Percentiles rank a stretch among this genome's conserved stretches.
Evolutionary conservation across 306 rosid genomes (phyloP).

Genomic region (Ceratonia siliqua): DNA sequence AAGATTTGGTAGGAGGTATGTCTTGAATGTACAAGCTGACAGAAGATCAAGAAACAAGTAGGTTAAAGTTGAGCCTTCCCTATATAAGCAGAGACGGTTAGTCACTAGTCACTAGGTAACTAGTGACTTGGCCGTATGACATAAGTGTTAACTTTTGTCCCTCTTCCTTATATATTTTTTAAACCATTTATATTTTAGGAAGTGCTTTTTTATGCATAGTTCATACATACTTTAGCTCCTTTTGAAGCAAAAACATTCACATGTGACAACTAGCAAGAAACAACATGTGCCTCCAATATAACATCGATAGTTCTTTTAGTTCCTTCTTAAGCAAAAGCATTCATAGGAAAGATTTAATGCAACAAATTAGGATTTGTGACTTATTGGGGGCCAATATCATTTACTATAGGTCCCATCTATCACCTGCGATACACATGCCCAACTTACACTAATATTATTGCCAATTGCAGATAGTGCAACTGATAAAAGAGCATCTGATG

Average conservation of each 20-base stretch:
- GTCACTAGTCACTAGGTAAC: neutral
- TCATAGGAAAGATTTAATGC: no score
- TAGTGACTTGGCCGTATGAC: neutral
- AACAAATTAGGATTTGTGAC: no score
- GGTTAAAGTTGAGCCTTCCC: neutral
- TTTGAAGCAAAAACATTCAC: neutral
- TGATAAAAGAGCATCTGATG: slow-evolving; percentile 7
- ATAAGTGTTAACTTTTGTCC: neutral
- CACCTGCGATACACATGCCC: no score
- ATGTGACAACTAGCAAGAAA: no score
- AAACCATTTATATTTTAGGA: neutral
- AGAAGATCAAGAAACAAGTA: neutral
- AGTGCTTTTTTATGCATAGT: neutral
- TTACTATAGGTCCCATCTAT: no score
- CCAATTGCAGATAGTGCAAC: no score
- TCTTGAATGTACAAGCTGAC: neutral
- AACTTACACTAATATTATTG: no score
- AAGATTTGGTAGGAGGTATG: slow-evolving; percentile 2
- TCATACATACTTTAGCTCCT: neutral
- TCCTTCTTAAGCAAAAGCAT: no score
- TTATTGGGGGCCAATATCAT: no score
- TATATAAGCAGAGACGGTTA: neutral
- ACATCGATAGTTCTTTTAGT: slow-evolving; percentile 58
- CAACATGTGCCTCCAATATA: slow-evolving; percentile 85
- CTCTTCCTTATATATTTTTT: no score